phyloP scores from a whole-genome alignment of 2,329 filamentous ascomycete species.

The Pleoardoris graminearum region DNA sequence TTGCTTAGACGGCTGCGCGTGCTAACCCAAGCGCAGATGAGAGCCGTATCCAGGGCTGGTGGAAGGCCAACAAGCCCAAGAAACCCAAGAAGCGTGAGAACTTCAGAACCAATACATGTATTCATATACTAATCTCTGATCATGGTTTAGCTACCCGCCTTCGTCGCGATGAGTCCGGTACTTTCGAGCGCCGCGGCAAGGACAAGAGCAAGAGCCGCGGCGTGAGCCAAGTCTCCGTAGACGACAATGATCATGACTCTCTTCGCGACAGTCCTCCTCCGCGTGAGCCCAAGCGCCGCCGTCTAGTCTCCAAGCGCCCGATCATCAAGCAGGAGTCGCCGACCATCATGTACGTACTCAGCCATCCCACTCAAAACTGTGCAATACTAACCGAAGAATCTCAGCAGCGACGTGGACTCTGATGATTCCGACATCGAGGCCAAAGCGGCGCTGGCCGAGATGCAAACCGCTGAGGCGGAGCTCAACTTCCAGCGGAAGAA shows the following conservation, averaged over 20 bases:
- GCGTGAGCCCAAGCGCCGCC: neutral
- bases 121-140: neutral
- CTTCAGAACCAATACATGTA: neutral
- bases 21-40: constrained; percentile 18
- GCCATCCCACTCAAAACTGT: neutral
- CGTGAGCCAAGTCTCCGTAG: constrained; percentile 13
- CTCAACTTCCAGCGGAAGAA: constrained; percentile 30
- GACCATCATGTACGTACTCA: constrained; percentile 15
- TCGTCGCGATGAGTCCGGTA: constrained; percentile 30
- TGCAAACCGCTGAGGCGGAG: constrained; percentile 40
- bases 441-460: constrained; percentile 31
- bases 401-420: constrained; percentile 12
- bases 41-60: constrained; percentile 25
- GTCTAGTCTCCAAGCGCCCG: neutral
- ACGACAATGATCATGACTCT: constrained; percentile 13
- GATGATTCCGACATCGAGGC: constrained; percentile 21
- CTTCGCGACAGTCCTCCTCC: constrained; percentile 1
- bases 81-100: constrained; percentile 19
- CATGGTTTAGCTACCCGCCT: constrained; percentile 17
- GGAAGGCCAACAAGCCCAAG: constrained; percentile 32
- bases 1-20: neutral
- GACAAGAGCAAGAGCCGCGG: constrained; percentile 14
- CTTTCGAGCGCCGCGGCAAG: constrained; percentile 33
- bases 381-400: neutral
- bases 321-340: neutral